A percentile compares a stretch with the other conserved stretches of the same genome.
These are phyloP conservation scores for Colletotrichum simmondsii DNA, from an alignment of 2,329 filamentous ascomycete species.

Conservation along the genomic window DNA sequence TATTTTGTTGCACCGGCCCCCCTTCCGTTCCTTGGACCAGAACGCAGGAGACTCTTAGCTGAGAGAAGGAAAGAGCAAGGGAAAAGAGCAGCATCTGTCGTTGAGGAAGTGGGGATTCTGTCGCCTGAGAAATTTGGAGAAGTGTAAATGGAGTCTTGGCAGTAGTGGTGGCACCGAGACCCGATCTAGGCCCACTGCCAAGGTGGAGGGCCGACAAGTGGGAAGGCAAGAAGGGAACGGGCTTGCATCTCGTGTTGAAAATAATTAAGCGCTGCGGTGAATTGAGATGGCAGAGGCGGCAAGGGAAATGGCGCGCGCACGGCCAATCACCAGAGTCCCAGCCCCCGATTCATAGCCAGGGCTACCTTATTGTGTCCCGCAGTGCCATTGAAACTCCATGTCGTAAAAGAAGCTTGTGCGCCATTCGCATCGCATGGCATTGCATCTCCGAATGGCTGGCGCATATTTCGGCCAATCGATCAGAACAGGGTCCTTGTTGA, in stretches of 20 bases:
- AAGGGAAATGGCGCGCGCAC: slow-evolving; percentile 13
- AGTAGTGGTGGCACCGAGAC: background rate
- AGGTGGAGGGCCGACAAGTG: background rate
- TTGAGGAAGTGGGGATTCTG: background rate
- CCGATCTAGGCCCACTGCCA: background rate
- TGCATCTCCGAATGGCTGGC: background rate
- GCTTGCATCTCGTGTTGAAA: slow-evolving; percentile 2
- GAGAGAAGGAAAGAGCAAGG: background rate
- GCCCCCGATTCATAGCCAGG: background rate
- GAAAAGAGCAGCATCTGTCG: background rate
- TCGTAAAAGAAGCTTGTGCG: slow-evolving; percentile 5
- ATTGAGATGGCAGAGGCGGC: slow-evolving; percentile 31
- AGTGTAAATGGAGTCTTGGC: slow-evolving; percentile 4
- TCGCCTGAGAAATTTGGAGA: slow-evolving; percentile 12
- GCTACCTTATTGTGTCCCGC: background rate
- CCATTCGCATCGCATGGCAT: background rate
- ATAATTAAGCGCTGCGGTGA: slow-evolving; percentile 20
- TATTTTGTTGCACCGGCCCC: background rate
- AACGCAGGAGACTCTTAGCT: background rate
- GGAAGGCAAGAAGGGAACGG: background rate
- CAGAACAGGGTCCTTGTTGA: background rate
- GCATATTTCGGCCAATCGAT: background rate
- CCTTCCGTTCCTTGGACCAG: background rate
- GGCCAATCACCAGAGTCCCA: slow-evolving; percentile 21
- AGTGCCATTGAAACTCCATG: background rate